Percentiles rank a stretch among this genome's conserved stretches.
Evolutionary conservation across 129 eudicot genomes (phyloP).

Genomic region (Heracleum sosnowskyi): DNA sequence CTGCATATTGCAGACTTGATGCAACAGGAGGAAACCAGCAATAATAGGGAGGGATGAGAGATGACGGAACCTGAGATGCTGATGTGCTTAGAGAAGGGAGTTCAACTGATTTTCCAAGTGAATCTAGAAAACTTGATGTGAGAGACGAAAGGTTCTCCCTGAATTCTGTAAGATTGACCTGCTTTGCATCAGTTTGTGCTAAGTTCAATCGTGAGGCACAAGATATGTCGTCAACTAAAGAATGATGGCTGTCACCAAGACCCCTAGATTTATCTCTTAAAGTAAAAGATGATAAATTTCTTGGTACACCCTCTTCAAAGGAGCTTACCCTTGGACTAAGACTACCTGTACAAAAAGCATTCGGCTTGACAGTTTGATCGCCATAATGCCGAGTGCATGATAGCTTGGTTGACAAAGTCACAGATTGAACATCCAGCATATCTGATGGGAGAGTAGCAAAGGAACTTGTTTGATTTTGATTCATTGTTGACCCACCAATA

Average conservation of each 20-base stretch:
- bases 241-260: conserved; percentile 30
- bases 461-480: conserved; percentile 29
- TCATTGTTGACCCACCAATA: conserved; percentile 32
- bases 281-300: conserved; percentile 28
- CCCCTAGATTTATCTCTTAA: conserved; percentile 41
- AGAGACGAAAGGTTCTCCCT: conserved; percentile 12
- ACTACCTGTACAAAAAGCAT: conserved; percentile 33
- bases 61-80: conserved; percentile 23
- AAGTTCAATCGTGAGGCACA: conserved; percentile 18
- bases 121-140: conserved; percentile 37
- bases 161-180: conserved; percentile 23
- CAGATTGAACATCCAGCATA: conserved; percentile 23
- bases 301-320: conserved; percentile 46
- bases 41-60: conserved; percentile 64
- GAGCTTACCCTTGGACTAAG: conserved; percentile 67
- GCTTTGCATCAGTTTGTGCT: conserved; percentile 21
- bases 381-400: conserved; percentile 29
- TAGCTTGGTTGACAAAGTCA: conserved; percentile 28
- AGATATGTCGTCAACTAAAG: conserved; percentile 23
- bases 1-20: conserved; percentile 38
- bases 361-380: conserved; percentile 27
- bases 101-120: conserved; percentile 27
- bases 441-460: conserved; percentile 16
- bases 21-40: conserved; percentile 86
- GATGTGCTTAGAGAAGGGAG: conserved; percentile 16